Percentiles rank a stretch among this genome's conserved stretches.
phyloP scores from a whole-genome alignment of 805 yeast species.

The Yamadazyma endophytica region DNA sequence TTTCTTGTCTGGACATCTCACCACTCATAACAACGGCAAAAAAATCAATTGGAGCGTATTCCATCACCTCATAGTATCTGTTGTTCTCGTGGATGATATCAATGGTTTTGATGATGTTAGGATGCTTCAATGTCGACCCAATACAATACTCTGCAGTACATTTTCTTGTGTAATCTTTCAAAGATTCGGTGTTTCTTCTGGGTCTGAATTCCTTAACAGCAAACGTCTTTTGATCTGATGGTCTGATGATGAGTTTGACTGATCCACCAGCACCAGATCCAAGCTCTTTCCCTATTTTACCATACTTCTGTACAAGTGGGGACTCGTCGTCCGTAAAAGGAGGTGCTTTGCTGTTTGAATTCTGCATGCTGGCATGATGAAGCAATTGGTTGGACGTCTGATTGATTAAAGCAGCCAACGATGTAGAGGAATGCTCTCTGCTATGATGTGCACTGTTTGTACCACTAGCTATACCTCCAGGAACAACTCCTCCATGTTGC shows the following conservation, averaged over 20 bases:
- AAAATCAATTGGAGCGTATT: conserved; percentile 87
- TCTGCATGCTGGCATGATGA: conserved; percentile 32
- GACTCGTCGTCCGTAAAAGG: conserved; percentile 31
- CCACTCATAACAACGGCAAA: conserved; percentile 94
- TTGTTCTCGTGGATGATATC: conserved; percentile 89
- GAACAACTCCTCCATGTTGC: neutral
- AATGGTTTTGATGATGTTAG: conserved; percentile 85
- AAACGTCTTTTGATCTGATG: conserved; percentile 65
- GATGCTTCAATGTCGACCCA: conserved; percentile 85
- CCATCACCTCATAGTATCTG: conserved; percentile 87
- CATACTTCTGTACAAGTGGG: conserved; percentile 73
- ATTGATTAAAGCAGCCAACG: conserved; percentile 32
- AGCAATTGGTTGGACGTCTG: conserved; percentile 35
- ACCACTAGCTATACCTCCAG: conserved; percentile 2
- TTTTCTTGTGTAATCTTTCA: conserved; percentile 84
- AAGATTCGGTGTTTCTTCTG: conserved; percentile 66
- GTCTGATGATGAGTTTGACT: conserved; percentile 68
- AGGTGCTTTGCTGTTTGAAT: conserved; percentile 27
- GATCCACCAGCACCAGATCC: conserved; percentile 97
- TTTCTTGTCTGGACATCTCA: conserved; percentile 74
- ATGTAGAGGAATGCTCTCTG: conserved; percentile 32
- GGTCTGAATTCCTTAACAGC: conserved; percentile 92
- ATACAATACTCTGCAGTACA: conserved; percentile 94
- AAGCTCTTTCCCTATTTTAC: conserved; percentile 76
- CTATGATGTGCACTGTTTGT: conserved; percentile 9